These are phyloP conservation scores for Musa acuminata DNA, from an alignment of 176 grass and related monocot species.

Conservation along the genomic window DNA sequence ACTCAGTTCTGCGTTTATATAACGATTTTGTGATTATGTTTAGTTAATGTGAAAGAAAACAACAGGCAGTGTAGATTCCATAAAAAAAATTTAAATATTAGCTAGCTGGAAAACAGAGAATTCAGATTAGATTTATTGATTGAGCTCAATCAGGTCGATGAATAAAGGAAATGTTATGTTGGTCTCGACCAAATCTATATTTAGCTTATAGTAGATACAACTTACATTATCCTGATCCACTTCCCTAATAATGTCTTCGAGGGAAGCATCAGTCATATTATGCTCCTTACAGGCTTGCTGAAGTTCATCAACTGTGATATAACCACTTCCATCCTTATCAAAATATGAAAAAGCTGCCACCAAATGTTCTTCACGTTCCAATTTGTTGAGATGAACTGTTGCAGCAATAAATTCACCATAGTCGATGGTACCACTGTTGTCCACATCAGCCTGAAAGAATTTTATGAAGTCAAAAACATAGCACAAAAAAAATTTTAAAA, in stretches of 20 bases:
- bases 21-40: not conserved
- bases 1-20: not conserved
- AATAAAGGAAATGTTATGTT: slow-evolving; percentile 19
- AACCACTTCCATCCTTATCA: slow-evolving; percentile 94
- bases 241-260: slow-evolving; percentile 92
- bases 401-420: slow-evolving; percentile 98
- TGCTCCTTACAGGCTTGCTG: slow-evolving; percentile 92
- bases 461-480: slow-evolving; percentile 7
- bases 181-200: slow-evolving; percentile 10
- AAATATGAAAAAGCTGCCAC: slow-evolving; percentile 93
- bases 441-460: slow-evolving; percentile 72
- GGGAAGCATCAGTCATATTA: slow-evolving; percentile 91
- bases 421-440: slow-evolving; percentile 96
- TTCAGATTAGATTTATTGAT: too few species aligned
- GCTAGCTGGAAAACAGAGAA: too few species aligned
- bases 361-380: slow-evolving; percentile 88
- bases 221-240: slow-evolving; percentile 95
- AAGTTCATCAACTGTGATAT: slow-evolving; percentile 91
- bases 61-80: too few species aligned
- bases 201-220: not conserved
- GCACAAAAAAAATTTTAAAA: not conserved
- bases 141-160: not conserved
- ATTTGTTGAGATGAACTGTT: slow-evolving; percentile 91
- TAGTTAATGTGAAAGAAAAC: not conserved
- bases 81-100: too few species aligned